Conservation (phyloP, 441 rosid genomes). For the Erodium moschatum region DNA sequence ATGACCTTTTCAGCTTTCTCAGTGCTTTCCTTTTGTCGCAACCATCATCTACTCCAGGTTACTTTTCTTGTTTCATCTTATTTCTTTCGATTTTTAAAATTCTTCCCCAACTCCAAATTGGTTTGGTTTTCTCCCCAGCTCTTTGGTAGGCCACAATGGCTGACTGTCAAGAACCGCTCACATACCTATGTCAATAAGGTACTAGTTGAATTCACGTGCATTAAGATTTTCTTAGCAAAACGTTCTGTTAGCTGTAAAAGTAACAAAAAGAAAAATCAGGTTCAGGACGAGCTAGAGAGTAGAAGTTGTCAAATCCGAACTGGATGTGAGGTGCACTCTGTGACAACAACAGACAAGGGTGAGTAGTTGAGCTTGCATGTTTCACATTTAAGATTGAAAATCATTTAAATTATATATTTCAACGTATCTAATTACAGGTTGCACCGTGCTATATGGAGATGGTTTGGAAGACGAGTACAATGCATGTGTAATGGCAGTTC, state of each 20-base stretch:
- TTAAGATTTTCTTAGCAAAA: background rate
- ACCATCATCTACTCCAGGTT: constrained; percentile 87
- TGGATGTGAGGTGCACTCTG: constrained; percentile 40
- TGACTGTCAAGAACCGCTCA: constrained; percentile 57
- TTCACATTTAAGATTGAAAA: no score
- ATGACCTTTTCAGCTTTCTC: constrained; percentile 76
- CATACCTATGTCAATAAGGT: constrained; percentile 68
- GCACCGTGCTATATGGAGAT: constrained; percentile 39
- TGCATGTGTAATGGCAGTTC: constrained; percentile 52
- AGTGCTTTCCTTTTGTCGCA: constrained; percentile 75
- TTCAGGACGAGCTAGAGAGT: constrained; percentile 47
- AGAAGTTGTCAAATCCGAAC: constrained; percentile 62
- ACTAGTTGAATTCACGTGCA: background rate
- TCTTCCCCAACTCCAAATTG: no score
- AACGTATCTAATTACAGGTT: constrained; percentile 21
- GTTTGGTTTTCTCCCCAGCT: constrained; percentile 32
- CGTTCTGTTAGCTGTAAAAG: background rate
- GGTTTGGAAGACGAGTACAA: constrained; percentile 40
- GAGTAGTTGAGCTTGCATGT: no score
- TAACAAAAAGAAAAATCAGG: constrained; percentile 27
- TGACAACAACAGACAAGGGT: constrained; percentile 29
- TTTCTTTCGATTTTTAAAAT: no score
- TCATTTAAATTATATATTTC: no score
- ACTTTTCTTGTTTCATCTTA: no score
- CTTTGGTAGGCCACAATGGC: constrained; percentile 84